phyloP scores from a whole-genome alignment of 495 filamentous ascomycete species.

The Trichoderma parareesei region DNA sequence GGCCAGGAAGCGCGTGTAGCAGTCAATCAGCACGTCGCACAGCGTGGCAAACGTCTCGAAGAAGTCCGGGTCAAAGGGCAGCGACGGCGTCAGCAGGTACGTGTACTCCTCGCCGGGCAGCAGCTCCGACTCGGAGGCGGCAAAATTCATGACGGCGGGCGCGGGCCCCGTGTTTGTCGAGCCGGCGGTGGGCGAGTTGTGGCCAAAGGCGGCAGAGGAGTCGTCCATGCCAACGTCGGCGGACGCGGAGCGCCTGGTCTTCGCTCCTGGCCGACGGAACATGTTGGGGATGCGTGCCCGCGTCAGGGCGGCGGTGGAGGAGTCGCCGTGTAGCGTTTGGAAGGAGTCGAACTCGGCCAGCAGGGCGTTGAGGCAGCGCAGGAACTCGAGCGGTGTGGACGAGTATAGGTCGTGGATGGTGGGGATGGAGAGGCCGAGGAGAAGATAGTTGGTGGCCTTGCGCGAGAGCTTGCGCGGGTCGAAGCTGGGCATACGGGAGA shows the following conservation, averaged over 20 bases:
- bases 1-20: slow-evolving; percentile 68
- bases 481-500: slow-evolving; percentile 77
- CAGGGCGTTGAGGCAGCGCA: slow-evolving; percentile 78
- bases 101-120: slow-evolving; percentile 73
- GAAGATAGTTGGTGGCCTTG: slow-evolving; percentile 82
- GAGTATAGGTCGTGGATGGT: slow-evolving; percentile 79
- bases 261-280: slow-evolving; percentile 64
- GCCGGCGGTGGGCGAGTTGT: slow-evolving; percentile 26
- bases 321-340: slow-evolving; percentile 73
- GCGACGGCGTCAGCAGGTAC: slow-evolving; percentile 78
- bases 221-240: slow-evolving; percentile 15
- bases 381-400: slow-evolving; percentile 68
- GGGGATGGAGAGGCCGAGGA: slow-evolving; percentile 86
- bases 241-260: slow-evolving; percentile 16
- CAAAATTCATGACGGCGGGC: slow-evolving; percentile 36
- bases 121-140: slow-evolving; percentile 37
- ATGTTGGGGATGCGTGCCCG: slow-evolving; percentile 76
- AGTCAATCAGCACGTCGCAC: slow-evolving; percentile 91
- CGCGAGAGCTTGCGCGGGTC: slow-evolving; percentile 72
- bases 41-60: slow-evolving; percentile 95
- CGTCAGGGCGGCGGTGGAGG: slow-evolving; percentile 62
- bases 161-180: slow-evolving; percentile 26
- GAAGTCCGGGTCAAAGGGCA: slow-evolving; percentile 96
- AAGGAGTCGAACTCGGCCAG: slow-evolving; percentile 89
- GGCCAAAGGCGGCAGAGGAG: slow-evolving; percentile 27